Evolutionary conservation across 352 stramenopile species (phyloP).

Genomic region (Nothophytophthora sp.): DNA sequence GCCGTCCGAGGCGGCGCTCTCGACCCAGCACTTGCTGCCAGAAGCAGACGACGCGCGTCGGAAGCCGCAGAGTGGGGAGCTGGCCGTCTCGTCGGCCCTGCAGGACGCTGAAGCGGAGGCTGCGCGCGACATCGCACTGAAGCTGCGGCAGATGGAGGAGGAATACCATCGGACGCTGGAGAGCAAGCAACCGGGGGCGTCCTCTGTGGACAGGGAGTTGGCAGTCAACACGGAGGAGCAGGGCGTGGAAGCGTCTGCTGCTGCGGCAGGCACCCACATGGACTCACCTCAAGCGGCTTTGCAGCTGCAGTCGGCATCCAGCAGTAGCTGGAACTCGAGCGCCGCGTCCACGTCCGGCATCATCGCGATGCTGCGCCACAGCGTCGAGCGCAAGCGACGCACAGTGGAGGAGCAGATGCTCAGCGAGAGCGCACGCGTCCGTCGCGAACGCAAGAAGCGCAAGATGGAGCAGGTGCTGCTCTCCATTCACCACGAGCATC

Average conservation of each 20-base stretch:
- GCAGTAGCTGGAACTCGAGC: neutral
- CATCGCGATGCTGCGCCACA: constrained; percentile 57
- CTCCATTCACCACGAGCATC: constrained; percentile 51
- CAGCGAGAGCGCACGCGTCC: constrained; percentile 55
- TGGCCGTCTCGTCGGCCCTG: neutral
- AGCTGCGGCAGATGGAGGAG: constrained; percentile 45
- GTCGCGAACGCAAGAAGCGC: constrained; percentile 59
- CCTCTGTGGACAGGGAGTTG: neutral
- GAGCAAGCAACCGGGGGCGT: constrained; percentile 3
- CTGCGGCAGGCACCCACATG: no score
- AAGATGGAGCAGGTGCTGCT: constrained; percentile 58
- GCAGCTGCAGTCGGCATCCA: neutral
- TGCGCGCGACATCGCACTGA: constrained; percentile 23
- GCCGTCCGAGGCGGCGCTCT: no score
- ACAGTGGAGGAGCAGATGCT: constrained; percentile 48
- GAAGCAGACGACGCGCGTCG: neutral
- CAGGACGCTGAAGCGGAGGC: constrained; percentile 14
- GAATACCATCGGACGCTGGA: constrained; percentile 33
- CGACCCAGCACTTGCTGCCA: neutral
- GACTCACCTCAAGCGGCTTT: neutral
- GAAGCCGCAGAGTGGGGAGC: neutral
- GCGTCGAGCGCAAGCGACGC: constrained; percentile 50
- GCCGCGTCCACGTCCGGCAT: constrained; percentile 31
- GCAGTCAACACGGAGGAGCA: neutral
- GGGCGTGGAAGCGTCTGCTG: neutral